A percentile compares a stretch with the other conserved stretches of the same genome.
Conservation (phyloP, 495 filamentous ascomycete genomes). For the Xylaria castorea region DNA sequence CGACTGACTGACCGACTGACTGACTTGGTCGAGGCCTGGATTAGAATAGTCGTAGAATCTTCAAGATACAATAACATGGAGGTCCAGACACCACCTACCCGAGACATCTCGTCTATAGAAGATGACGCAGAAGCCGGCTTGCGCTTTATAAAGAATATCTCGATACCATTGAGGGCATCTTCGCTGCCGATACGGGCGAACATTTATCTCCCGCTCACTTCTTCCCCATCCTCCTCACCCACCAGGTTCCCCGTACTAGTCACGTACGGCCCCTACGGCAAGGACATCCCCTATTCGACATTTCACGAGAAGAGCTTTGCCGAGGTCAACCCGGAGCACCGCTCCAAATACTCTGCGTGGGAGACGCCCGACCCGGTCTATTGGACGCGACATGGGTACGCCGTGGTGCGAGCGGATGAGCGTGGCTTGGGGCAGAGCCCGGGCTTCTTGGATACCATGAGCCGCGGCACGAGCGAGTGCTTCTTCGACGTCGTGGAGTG, state of each 20-base stretch:
- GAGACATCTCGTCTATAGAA: conserved; percentile 29
- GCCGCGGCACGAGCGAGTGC: conserved; percentile 60
- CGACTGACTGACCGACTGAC: too few relatives aligned
- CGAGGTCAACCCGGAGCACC: conserved; percentile 57
- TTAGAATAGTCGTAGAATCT: not conserved
- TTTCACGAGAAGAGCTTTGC: conserved; percentile 52
- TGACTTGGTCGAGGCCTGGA: not conserved
- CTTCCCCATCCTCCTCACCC: not conserved
- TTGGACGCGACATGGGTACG: conserved; percentile 69
- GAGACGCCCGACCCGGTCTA: conserved; percentile 68
- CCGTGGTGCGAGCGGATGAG: conserved; percentile 66
- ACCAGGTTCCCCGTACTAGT: conserved; percentile 54
- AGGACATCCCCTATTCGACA: conserved; percentile 61
- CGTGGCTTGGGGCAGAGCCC: conserved; percentile 64
- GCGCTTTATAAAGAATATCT: conserved; percentile 38
- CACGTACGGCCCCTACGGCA: conserved; percentile 70
- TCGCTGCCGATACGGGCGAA: conserved; percentile 41
- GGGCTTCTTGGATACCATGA: conserved; percentile 67
- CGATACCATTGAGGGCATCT: conserved; percentile 38
- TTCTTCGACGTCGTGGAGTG: conserved; percentile 72
- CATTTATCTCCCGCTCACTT: conserved; percentile 38
- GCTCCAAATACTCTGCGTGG: conserved; percentile 64
- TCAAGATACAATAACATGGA: conserved; percentile 4
- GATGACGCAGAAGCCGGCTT: conserved; percentile 29
- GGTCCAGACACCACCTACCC: conserved; percentile 33